These are phyloP conservation scores for Aspergillus quadricinctus DNA, from an alignment of 2,329 filamentous ascomycete species.

Conservation along the genomic window DNA sequence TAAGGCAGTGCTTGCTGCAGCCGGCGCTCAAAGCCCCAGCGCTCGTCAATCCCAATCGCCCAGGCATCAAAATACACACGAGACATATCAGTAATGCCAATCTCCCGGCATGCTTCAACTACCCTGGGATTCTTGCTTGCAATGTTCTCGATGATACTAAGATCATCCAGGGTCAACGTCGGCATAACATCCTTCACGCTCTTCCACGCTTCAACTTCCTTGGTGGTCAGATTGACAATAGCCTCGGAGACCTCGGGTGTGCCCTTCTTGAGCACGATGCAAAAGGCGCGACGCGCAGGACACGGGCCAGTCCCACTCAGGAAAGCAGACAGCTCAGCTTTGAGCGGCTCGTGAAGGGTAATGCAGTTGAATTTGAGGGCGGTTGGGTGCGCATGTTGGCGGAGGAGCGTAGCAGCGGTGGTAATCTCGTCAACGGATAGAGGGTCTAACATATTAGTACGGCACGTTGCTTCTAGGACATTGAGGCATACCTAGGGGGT, in stretches of 20 bases:
- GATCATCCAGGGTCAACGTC: no score
- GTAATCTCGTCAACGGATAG: no score
- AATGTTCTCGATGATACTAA: constrained; percentile 4
- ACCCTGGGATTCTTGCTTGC: constrained; percentile 32
- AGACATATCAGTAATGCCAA: constrained; percentile 34
- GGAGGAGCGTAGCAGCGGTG: no score
- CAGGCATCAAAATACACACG: constrained; percentile 34
- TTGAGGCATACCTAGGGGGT: no score
- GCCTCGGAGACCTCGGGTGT: no score
- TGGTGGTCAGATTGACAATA: no score
- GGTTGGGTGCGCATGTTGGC: neutral
- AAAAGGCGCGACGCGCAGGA: constrained; percentile 38
- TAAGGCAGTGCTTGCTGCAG: constrained; percentile 33
- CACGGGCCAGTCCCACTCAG: constrained; percentile 24
- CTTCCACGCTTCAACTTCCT: no score
- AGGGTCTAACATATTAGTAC: no score
- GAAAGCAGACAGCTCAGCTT: constrained; percentile 32
- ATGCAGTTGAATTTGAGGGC: constrained; percentile 34
- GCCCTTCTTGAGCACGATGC: constrained; percentile 44
- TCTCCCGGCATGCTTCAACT: constrained; percentile 29
- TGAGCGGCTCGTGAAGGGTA: constrained; percentile 54
- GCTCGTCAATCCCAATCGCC: constrained; percentile 35
- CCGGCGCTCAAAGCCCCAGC: constrained; percentile 31
- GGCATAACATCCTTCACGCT: no score
- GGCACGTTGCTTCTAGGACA: no score